These are phyloP conservation scores for Scedosporium apiospermum DNA, from an alignment of 2,329 filamentous ascomycete species.

Conservation along the genomic window DNA sequence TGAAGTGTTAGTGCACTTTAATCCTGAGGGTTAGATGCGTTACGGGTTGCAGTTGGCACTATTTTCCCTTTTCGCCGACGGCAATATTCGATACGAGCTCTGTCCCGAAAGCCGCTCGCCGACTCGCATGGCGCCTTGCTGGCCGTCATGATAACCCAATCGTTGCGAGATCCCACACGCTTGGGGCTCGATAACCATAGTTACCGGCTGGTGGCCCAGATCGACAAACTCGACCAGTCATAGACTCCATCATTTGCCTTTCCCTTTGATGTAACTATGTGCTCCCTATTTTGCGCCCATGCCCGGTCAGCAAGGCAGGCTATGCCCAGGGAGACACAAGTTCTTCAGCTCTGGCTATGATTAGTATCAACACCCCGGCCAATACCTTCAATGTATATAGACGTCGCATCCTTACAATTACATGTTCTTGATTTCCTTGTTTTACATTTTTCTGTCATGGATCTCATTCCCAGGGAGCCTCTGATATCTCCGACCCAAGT, in stretches of 20 bases:
- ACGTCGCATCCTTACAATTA: neutral
- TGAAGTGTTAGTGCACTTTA: neutral
- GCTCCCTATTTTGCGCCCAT: neutral
- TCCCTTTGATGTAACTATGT: conserved; percentile 1
- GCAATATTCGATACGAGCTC: neutral
- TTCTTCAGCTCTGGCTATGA: conserved; percentile 2
- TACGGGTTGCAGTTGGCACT: neutral
- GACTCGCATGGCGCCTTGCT: neutral
- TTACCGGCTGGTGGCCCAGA: neutral
- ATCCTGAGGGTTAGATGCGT: neutral
- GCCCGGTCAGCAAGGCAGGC: neutral
- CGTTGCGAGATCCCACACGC: neutral
- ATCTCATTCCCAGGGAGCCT: neutral
- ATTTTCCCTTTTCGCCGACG: neutral
- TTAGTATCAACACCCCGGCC: neutral
- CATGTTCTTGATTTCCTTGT: neutral
- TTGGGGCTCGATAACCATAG: neutral
- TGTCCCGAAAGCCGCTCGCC: neutral
- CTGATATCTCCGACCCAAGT: neutral
- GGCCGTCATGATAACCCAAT: neutral
- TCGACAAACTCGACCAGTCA: neutral
- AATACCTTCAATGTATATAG: neutral
- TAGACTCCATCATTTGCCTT: neutral
- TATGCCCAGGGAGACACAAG: conserved; percentile 1
- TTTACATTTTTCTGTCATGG: neutral